Evolutionary conservation across 164 flowering plant genomes (phyloP).

Genomic region (Magnolia kwangsiensis): DNA sequence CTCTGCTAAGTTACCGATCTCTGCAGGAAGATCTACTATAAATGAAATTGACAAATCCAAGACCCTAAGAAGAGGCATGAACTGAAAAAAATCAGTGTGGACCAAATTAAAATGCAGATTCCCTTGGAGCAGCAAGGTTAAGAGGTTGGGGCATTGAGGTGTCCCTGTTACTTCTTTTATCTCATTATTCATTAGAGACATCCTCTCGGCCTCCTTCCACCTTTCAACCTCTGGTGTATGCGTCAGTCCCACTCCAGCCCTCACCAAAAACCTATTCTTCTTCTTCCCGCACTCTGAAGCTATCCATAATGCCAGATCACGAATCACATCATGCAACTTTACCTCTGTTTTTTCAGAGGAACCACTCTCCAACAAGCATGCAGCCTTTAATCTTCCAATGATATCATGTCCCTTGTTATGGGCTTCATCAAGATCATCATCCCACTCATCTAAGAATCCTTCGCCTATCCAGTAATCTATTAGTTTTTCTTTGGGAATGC

Average conservation of each 20-base stretch:
- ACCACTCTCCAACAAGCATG: constrained; percentile 12
- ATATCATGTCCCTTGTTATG: constrained; percentile 8
- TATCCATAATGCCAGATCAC: constrained; percentile 15
- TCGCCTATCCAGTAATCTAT: constrained; percentile 15
- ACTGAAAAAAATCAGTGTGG: constrained; percentile 4
- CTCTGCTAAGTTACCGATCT: neutral
- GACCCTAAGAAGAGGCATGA: constrained; percentile 13
- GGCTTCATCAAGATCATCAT: neutral
- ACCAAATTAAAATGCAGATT: neutral
- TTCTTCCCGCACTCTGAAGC: constrained; percentile 6
- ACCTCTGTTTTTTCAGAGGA: constrained; percentile 7
- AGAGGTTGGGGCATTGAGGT: constrained; percentile 18
- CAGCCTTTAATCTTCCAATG: constrained; percentile 10
- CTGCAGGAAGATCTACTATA: constrained; percentile 8
- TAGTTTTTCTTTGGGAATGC: constrained; percentile 6
- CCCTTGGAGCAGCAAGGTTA: constrained; percentile 14
- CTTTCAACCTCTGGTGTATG: constrained; percentile 9
- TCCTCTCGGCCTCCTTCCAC: constrained; percentile 15
- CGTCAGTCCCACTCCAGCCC: neutral
- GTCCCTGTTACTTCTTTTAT: neutral
- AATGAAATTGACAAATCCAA: constrained; percentile 12
- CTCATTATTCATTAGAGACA: constrained; percentile 11
- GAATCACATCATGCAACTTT: constrained; percentile 15
- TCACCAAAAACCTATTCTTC: constrained; percentile 3
- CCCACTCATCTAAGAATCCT: constrained; percentile 11